These are phyloP conservation scores for Chlamydomonas schloesseri DNA, from an alignment of 139 green algal species.

Conservation along the genomic window DNA sequence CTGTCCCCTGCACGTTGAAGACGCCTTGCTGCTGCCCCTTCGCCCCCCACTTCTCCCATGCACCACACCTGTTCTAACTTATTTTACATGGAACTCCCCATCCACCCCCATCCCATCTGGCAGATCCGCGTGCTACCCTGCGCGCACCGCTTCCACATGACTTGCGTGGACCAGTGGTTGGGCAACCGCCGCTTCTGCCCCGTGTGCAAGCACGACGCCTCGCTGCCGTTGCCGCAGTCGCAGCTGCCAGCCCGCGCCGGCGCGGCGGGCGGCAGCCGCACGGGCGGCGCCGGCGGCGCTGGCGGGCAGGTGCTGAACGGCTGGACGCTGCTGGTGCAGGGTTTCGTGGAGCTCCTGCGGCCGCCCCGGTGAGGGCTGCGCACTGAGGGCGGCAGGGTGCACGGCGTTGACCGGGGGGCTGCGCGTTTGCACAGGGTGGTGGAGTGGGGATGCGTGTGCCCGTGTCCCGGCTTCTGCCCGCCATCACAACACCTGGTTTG, in stretches of 20 bases:
- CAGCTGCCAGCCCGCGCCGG: not conserved
- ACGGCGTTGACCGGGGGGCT: too few species aligned
- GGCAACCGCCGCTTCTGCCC: constrained; percentile 43
- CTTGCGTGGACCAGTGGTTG: constrained; percentile 61
- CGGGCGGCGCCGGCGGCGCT: not conserved
- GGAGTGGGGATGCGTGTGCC: too few species aligned
- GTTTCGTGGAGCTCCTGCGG: constrained; percentile 22
- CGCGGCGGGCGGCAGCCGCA: not conserved
- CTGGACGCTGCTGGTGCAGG: constrained; percentile 33
- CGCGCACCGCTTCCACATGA: constrained; percentile 54
- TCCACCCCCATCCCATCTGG: not conserved
- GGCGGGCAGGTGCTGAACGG: constrained; percentile 12
- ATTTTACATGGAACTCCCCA: too few species aligned
- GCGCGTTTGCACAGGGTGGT: too few species aligned
- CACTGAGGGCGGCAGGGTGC: too few species aligned
- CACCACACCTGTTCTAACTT: too few species aligned
- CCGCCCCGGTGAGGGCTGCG: not conserved
- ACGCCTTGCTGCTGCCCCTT: too few species aligned
- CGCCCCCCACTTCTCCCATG: too few species aligned
- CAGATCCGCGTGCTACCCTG: constrained; percentile 44
- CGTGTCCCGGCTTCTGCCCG: too few species aligned
- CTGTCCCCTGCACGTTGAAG: too few species aligned
- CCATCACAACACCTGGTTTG: too few species aligned
- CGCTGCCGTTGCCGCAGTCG: constrained; percentile 41
- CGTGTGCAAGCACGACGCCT: constrained; percentile 60